Base-by-base conservation (phyloP, 1,284 basidiomycete species). In the Cyathus pygmaeus region DNA sequence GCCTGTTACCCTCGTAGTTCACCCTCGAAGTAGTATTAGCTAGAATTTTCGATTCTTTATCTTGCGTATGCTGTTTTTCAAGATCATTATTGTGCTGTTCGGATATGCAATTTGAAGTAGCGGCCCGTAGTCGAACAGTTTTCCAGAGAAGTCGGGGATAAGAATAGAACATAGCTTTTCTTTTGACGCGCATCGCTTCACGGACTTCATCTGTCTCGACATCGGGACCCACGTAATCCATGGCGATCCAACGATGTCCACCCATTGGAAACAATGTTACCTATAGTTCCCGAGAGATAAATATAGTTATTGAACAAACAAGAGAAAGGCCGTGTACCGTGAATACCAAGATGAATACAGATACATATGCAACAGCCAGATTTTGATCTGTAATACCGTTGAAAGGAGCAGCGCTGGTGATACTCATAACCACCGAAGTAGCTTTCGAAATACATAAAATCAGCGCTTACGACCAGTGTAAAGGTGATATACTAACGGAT, bases 311-410 rank as follows among this genome's bases (percentile, higher is more conserved):
- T 9, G 15, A 36, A 9, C 7, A 36, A 36, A 36, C 15, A 15
- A 36, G 9, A 15, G 15, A 36, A 36, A n/a, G n/a, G n/a, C n/a
- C n/a, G 15, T 36, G 15, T 54, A 80, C 77, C 67, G 75, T 75
- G 59, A 79, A 82, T 1, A 81, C 74, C 15, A 82, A 70, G 31
- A 81, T 71, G 56, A 82, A 80, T 2, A 72, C 79, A 4, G 81
- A 80, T n/a, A 91, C 82, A 70, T 91, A 93, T 0, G 91, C 89
- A 29, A 92, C 82, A 0, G 88, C 83, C n/a, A 94, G 66, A 44
- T 75, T 77, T 56, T 80, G 80, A 52, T 82, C 81, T 11, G 60
- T 39, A 9, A 69, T 59, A 23, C 74, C 75, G 19, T 70, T 70
- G 65, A 81, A 82, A 1, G 81, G 81, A 6, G 76, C 69, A 9